Evolutionary conservation across 345 rosid species (phyloP).

Genomic region (Pelargonium nanum): DNA sequence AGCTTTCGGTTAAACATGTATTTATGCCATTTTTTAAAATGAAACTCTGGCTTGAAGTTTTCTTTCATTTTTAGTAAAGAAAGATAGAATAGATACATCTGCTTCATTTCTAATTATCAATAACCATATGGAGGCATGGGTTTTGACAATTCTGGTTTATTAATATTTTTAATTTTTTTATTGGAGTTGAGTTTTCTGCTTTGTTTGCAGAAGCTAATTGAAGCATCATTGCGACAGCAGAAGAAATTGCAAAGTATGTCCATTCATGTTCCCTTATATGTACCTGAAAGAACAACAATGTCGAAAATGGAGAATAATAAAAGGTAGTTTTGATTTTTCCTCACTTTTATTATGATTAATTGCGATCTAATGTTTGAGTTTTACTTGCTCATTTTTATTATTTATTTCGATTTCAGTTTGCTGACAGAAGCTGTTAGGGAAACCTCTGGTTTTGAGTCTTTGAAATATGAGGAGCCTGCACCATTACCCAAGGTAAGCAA

Average conservation of each 20-base stretch:
- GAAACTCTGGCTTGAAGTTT: not conserved
- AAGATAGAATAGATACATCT: no score
- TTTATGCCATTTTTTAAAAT: no score
- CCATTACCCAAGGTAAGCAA: constrained; percentile 50
- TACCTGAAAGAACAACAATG: constrained; percentile 31
- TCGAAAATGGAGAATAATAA: constrained; percentile 33
- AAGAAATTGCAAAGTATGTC: constrained; percentile 61
- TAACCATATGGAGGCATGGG: not conserved
- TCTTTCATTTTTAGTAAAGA: not conserved
- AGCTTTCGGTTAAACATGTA: not conserved
- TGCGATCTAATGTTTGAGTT: not conserved
- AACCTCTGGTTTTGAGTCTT: constrained; percentile 15
- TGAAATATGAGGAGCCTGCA: constrained; percentile 39
- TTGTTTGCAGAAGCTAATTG: constrained; percentile 56
- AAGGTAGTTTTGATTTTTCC: constrained; percentile 25
- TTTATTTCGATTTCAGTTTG: constrained; percentile 25
- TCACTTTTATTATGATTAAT: not conserved
- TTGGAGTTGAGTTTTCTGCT: constrained; percentile 1
- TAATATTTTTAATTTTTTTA: not conserved
- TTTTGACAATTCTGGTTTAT: not conserved
- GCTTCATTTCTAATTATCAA: not conserved
- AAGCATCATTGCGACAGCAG: constrained; percentile 61
- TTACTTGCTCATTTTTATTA: not conserved
- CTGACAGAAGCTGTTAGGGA: constrained; percentile 31
- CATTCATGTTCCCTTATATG: constrained; percentile 34